Conservation (phyloP, 306 rosid species). For the Cucurbita moschata region DNA sequence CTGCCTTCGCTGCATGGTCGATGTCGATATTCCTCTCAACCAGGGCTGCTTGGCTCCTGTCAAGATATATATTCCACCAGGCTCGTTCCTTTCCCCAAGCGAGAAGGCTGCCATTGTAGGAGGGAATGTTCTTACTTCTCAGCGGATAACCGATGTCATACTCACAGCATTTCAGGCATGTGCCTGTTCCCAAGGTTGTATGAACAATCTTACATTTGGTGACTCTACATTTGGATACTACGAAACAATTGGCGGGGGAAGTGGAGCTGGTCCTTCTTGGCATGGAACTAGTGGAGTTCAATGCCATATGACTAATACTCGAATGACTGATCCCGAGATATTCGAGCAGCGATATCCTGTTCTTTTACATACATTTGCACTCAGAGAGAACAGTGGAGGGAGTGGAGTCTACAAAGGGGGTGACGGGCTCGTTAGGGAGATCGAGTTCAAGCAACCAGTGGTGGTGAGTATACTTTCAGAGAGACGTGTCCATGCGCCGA, state of each 20-base stretch:
- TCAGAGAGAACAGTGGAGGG: slow-evolving; percentile 75
- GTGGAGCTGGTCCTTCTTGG: slow-evolving; percentile 95
- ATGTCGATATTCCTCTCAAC: slow-evolving; percentile 87
- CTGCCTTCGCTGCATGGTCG: slow-evolving; percentile 72
- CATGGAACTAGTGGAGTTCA: slow-evolving; percentile 88
- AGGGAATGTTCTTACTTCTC: slow-evolving; percentile 89
- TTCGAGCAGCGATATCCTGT: slow-evolving; percentile 90
- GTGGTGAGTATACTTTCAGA: slow-evolving; percentile 81
- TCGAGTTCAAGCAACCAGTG: slow-evolving; percentile 58
- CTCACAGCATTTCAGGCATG: slow-evolving; percentile 89
- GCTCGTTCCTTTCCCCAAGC: slow-evolving; percentile 87
- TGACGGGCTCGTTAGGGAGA: slow-evolving; percentile 77
- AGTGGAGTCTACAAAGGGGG: slow-evolving; percentile 67
- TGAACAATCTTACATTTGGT: slow-evolving; percentile 94
- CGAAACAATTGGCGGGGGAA: slow-evolving; percentile 93
- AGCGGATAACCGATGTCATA: slow-evolving; percentile 81
- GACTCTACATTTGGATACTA: slow-evolving; percentile 86
- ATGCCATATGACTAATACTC: slow-evolving; percentile 91
- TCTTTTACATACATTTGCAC: slow-evolving; percentile 55
- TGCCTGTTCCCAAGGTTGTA: slow-evolving; percentile 96
- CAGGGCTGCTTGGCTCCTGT: slow-evolving; percentile 99
- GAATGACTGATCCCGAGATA: slow-evolving; percentile 92
- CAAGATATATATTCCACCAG: slow-evolving; percentile 68
- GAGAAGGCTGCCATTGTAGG: slow-evolving; percentile 89
- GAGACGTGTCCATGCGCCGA: slow-evolving; percentile 82